Evolutionary conservation across 225 moss, liverwort and hornwort genomes (phyloP).

Genomic region (Lunularia cruciata): DNA sequence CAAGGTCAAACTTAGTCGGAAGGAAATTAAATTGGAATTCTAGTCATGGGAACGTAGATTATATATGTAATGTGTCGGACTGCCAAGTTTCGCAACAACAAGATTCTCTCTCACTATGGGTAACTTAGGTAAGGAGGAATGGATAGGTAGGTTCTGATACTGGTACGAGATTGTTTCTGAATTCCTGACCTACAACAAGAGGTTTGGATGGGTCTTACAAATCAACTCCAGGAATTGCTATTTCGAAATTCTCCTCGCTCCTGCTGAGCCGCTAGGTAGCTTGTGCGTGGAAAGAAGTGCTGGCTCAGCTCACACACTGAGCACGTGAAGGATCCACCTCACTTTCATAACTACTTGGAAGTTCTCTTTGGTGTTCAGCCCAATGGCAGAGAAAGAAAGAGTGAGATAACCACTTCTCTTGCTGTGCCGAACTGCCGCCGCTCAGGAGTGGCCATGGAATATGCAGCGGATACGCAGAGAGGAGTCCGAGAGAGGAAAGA

Average conservation of each 20-base stretch:
- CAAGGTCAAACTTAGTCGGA: too few species aligned
- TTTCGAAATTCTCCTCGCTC: neutral
- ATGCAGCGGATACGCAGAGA: conserved; percentile 5
- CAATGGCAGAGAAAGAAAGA: conserved; percentile 1
- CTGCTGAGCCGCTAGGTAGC: neutral
- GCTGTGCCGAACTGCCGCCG: conserved; percentile 20
- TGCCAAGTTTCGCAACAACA: neutral
- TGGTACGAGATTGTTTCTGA: neutral
- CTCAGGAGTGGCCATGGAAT: neutral
- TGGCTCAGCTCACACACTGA: neutral
- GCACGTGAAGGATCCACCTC: conserved; percentile 18
- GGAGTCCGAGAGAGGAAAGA: neutral
- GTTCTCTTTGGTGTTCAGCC: neutral
- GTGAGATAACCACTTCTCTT: neutral
- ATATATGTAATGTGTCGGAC: too few species aligned
- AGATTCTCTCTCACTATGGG: too few species aligned
- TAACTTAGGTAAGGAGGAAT: too few species aligned
- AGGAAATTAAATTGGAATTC: too few species aligned
- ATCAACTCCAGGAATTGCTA: neutral
- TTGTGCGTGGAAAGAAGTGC: conserved; percentile 10
- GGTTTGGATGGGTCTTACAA: neutral
- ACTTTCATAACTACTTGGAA: conserved; percentile 1
- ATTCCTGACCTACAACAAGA: too few species aligned
- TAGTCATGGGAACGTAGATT: too few species aligned
- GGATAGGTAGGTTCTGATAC: too few species aligned